These are phyloP conservation scores for Candida succiphila DNA, from an alignment of 805 yeast genomes.

Conservation along the genomic window DNA sequence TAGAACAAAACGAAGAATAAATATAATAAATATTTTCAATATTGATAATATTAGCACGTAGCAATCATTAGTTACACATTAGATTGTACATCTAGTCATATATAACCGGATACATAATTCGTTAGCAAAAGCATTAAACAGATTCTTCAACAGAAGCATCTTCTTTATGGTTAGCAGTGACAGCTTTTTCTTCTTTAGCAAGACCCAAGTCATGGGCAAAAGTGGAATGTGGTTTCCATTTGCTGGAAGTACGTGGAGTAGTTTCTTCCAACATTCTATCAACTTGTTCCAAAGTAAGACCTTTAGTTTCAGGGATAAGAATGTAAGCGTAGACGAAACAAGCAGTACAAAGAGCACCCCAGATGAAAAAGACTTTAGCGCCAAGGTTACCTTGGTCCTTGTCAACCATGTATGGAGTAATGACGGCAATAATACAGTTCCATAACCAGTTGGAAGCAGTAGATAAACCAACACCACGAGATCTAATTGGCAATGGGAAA, in stretches of 20 bases:
- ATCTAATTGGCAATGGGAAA: constrained; percentile 67
- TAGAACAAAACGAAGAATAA: too few species aligned
- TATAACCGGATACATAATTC: too few species aligned
- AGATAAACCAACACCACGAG: constrained; percentile 60
- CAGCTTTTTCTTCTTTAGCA: constrained; percentile 11
- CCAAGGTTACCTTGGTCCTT: constrained; percentile 52
- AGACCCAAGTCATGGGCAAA: constrained; percentile 20
- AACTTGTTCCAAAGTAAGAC: constrained; percentile 74
- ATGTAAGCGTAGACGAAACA: constrained; percentile 62
- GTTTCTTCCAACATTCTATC: constrained; percentile 35
- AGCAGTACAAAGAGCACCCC: constrained; percentile 41
- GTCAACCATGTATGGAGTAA: constrained; percentile 66
- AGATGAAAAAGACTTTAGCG: constrained; percentile 58
- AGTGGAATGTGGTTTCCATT: constrained; percentile 25
- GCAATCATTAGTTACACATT: too few species aligned
- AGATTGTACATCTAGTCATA: too few species aligned
- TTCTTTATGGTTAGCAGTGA: constrained; percentile 9
- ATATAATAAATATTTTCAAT: too few species aligned
- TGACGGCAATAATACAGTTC: constrained; percentile 69
- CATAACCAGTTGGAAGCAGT: constrained; percentile 76
- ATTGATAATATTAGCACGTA: too few species aligned
- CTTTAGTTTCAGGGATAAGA: constrained; percentile 71
- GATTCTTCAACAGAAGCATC: constrained; percentile 2
- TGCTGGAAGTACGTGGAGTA: constrained; percentile 22
- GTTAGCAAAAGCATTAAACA: too few species aligned